Evolutionary conservation across 2,329 filamentous ascomycete species (phyloP), one percentile per base, ranked within the genome.

Genomic region (Hypoxylon sp.): DNA sequence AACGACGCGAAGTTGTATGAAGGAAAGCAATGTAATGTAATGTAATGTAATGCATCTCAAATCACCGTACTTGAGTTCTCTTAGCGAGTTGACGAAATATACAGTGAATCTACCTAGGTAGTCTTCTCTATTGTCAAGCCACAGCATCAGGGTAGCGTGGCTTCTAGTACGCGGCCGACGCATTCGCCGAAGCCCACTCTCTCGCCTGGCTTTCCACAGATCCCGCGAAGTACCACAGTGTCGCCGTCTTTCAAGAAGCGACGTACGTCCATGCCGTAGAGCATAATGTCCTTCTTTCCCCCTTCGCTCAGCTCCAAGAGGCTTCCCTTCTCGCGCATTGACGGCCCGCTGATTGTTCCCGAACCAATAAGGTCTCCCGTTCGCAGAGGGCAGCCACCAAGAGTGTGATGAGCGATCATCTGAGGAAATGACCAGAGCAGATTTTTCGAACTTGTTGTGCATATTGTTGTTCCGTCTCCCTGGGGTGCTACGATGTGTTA

Each of bases 401-500:
- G 84, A 1, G 89, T 88, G 75, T 95, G 92, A 75, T 95, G 92
- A 1, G 92, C 87, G 40, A 95, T 82, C 91, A 94, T 93, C 76
- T 95, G 92, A 3, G 90, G 86, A 79, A 94, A 95, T 0, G 91
- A 93, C 84, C 89, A 95, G n/a, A 95, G 82, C 9, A 95, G 81
- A 72, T 94, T 85, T 69, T 83, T 86, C 8, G 88, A 85, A 61
- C 84, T 90, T 64, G 84, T 90, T 65, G 79, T 83, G 1, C 84
- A 82, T 48, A 94, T 85, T 0, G 85, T 86, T 0, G 86, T 88
- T 0, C 84, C 79, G 40, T 78, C 77, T n/a, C 81, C 81, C 54
- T 82, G 79, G 2, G 82, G 77, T 12, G 81, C 79, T 80, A 49
- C 28, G 6, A 4, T 11, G 26, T 20, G 38, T 74, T 65, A 74